Evolutionary conservation across 2,329 filamentous ascomycete species (phyloP), one percentile per base, ranked within the genome.

Genomic region (Xylariaceae sp.): DNA sequence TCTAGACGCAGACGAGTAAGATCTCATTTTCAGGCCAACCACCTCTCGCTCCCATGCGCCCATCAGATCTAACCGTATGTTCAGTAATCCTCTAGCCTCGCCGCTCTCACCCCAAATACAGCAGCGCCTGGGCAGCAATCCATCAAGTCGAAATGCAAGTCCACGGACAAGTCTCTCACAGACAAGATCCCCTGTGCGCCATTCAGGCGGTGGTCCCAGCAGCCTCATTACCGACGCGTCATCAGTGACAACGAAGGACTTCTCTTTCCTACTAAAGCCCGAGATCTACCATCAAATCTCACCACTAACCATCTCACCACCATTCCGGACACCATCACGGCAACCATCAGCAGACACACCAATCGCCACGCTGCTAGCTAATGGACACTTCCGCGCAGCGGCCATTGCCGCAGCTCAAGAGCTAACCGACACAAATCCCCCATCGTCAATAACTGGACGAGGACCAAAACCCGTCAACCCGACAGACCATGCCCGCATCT

Each of bases 211-310:
- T 6, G n/a, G n/a, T n/a, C n/a, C n/a, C n/a, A n/a, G n/a, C n/a
- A n/a, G n/a, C n/a, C n/a, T n/a, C n/a, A n/a, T n/a, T n/a, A 46
- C 32, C 25, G 12, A 53, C 37, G 47, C 38, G 22, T 40, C 54
- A 10, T 47, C 55, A 45, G 57, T 67, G 10, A 64, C 72, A n/a
- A 65, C 71, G 27, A 86, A 87, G 58, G 85, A 95, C 69, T 86
- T 95, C 55, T 81, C 83, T 16, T 92, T 86, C 64, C 81, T 96
- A 37, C 78, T 93, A 10, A 80, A 84, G 17, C 83, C 88, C 3
- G 81, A 88, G 53, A 85, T 91, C 45, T 96, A 92, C 70, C 91
- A 95, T 62, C 82, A 85, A 2, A 73, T 96, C 20, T 83, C 85
- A 1, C 77, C 77, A 14, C 74, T 81, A 36, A 73, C 76, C 50